Conservation (phyloP, 305 asterid species). For the Rubia tinctorum region DNA sequence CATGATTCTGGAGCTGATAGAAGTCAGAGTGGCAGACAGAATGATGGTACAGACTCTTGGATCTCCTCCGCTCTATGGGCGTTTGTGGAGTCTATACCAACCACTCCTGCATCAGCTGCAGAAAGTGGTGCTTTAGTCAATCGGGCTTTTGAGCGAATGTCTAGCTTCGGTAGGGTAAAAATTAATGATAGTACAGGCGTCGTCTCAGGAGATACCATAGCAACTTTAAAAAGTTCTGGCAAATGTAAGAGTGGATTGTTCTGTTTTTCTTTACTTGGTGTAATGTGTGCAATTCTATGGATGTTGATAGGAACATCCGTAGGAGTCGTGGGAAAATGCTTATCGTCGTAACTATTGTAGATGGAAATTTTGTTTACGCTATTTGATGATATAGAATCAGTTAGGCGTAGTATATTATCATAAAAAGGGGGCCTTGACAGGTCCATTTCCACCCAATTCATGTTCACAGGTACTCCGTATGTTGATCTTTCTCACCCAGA, state of each 20-base stretch:
- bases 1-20: conserved; percentile 43
- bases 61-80: conserved; percentile 77
- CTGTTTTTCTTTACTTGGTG: conserved; percentile 60
- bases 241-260: conserved; percentile 45
- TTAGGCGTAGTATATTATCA: background rate
- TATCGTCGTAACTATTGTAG: background rate
- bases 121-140: conserved; percentile 66
- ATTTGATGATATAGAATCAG: background rate
- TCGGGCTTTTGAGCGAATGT: conserved; percentile 59
- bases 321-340: conserved; percentile 23
- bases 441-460: too few relatives aligned
- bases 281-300: conserved; percentile 70
- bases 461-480: too few relatives aligned
- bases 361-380: conserved; percentile 3
- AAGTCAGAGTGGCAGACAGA: conserved; percentile 34
- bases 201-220: conserved; percentile 52
- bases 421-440: background rate
- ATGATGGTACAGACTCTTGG: conserved; percentile 62
- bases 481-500: too few relatives aligned
- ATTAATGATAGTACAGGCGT: conserved; percentile 37
- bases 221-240: conserved; percentile 41
- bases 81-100: conserved; percentile 95
- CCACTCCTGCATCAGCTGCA: conserved; percentile 91
- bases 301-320: conserved; percentile 43
- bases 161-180: conserved; percentile 69